A percentile compares a stretch with the other conserved stretches of the same genome.
phyloP scores from a whole-genome alignment of 176 grass and related monocot species.

The Poa pratensis region DNA sequence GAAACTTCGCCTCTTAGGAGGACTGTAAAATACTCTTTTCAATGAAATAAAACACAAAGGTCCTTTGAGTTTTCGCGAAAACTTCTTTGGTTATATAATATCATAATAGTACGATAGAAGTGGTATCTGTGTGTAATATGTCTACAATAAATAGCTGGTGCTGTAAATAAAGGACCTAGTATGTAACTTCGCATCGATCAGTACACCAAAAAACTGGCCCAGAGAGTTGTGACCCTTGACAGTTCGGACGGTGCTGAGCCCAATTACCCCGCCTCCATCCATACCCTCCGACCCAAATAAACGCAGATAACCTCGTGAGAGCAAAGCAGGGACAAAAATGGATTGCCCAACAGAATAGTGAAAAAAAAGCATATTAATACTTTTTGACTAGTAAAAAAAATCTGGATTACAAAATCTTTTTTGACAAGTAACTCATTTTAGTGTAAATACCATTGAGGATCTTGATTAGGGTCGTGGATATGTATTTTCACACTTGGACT shows the following conservation, averaged over 20 bases:
- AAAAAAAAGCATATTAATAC: not conserved
- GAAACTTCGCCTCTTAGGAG: too few relatives aligned
- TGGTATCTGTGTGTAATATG: not conserved
- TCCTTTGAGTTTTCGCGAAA: too few relatives aligned
- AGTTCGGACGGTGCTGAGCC: not conserved
- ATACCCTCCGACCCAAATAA: not conserved
- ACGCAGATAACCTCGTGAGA: not conserved
- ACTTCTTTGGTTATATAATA: not conserved
- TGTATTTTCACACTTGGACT: slow-evolving; percentile 18
- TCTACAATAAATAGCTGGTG: not conserved
- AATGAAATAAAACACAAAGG: too few relatives aligned
- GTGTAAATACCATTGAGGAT: slow-evolving; percentile 6
- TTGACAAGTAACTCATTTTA: not conserved
- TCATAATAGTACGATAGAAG: slow-evolving; percentile 9
- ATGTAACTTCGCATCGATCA: slow-evolving; percentile 9
- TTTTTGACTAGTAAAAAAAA: not conserved
- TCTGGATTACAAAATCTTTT: not conserved
- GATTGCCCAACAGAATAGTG: not conserved
- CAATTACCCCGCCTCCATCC: not conserved
- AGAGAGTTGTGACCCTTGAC: not conserved
- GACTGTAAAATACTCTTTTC: too few relatives aligned
- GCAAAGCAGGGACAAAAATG: slow-evolving; percentile 1
- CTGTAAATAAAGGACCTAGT: slow-evolving; percentile 16
- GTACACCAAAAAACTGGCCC: not conserved
- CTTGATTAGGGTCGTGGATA: not conserved